Evolutionary conservation across 257 asterid genomes (phyloP), one percentile per base, ranked within the genome.

Genomic region (Ilex aquifolium): DNA sequence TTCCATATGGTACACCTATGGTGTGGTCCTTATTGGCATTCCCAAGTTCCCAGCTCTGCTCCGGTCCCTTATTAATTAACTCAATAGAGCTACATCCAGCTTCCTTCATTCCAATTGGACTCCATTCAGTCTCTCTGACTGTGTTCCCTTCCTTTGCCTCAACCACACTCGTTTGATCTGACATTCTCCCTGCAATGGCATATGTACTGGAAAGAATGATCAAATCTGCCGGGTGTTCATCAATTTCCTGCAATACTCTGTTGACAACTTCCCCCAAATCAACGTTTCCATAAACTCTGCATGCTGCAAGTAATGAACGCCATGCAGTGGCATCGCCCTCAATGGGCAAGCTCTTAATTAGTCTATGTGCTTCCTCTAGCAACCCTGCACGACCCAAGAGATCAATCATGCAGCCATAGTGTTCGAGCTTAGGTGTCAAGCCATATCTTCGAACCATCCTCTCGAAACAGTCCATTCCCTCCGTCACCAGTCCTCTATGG

Each of bases 261-360:
- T 67, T 83, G 67, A 82, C 83, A 12, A 64, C 72, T 72, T 76
- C 68, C 7, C 87, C 95, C 64, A 86, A 59, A 60, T 76, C 68
- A 2, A 82, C 70, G 32, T 80, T 65, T 15, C 91, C 91, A 61
- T 82, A 74, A 10, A 83, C 80, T 67, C 85, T 76, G 68, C 91
- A 84, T 1, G 87, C 85, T 32, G 87, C 87, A 57, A 86, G 84
- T 66, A 86, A 73, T 0, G 87, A 73, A 6, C 95, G 85, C 87
- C 84, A 86, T 16, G 84, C 82, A 66, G 85, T 82, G 7, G 77
- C 81, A 17, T 86, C 91, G 60, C 79, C 78, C 75, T 76, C 73
- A 31, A 70, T 42, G 0, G 80, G 80, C 71, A 84, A 76, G 13
- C 75, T 79, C 70, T 71, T 69, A 64, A 82, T 84, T 52, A 86